phyloP scores from a whole-genome alignment of 73 alveolate genomes.

The Paramecium tetraurelia region DNA sequence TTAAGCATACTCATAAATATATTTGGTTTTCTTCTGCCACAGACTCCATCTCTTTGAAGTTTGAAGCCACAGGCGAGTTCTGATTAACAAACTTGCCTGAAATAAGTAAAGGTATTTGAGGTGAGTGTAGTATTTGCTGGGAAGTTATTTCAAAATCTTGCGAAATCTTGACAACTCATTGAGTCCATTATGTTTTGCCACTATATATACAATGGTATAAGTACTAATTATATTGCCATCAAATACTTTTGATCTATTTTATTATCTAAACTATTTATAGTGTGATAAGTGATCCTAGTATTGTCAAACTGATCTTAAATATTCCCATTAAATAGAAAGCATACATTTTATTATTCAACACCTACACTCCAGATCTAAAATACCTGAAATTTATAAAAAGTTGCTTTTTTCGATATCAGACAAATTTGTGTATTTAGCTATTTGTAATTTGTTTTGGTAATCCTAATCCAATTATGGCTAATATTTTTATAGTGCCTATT shows the following conservation, averaged over 20 bases:
- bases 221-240: not conserved
- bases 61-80: not conserved
- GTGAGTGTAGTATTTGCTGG: not conserved
- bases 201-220: not conserved
- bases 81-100: not conserved
- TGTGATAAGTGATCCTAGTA: not conserved
- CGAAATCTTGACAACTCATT: not conserved
- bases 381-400: not conserved
- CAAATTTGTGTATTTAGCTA: conserved; percentile 17
- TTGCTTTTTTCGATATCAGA: conserved; percentile 16
- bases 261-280: not conserved
- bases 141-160: not conserved
- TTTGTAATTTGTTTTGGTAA: not conserved
- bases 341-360: not conserved
- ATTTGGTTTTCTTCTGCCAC: not conserved
- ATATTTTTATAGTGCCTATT: not conserved
- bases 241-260: not conserved
- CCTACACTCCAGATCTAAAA: not conserved
- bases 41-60: not conserved
- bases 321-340: not conserved
- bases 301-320: not conserved
- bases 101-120: not conserved
- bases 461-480: not conserved
- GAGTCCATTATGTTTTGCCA: not conserved
- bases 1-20: not conserved